Evolutionary conservation across 2,329 filamentous ascomycete species (phyloP).

Genomic region (Mycosphaerella sp.): DNA sequence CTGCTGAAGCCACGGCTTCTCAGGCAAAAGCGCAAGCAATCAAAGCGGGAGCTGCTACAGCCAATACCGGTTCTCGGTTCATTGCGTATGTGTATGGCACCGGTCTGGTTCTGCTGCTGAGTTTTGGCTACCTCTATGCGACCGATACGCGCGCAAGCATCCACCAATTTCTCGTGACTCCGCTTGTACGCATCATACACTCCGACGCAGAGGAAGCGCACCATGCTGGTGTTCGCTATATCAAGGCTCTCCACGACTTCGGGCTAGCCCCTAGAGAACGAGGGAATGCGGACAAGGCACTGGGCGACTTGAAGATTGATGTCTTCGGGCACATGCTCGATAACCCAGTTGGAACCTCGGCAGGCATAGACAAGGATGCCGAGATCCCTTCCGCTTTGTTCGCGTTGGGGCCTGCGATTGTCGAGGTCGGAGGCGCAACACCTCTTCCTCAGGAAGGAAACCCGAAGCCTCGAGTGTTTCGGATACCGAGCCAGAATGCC

Average conservation of each 20-base stretch:
- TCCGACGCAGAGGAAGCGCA: conserved; percentile 90
- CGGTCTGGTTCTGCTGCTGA: conserved; percentile 44
- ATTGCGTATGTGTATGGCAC: conserved; percentile 50
- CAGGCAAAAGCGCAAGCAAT: conserved; percentile 18
- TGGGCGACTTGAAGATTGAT: conserved; percentile 49
- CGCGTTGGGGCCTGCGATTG: conserved; percentile 73
- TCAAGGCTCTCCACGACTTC: conserved; percentile 67
- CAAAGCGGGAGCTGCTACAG: conserved; percentile 29
- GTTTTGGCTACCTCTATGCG: conserved; percentile 45
- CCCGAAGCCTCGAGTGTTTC: conserved; percentile 78
- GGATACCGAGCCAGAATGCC: conserved; percentile 73
- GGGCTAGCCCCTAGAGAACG: conserved; percentile 79
- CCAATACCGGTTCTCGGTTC: conserved; percentile 39
- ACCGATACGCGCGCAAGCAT: conserved; percentile 50
- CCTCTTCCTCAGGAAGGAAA: conserved; percentile 85
- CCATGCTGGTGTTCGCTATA: conserved; percentile 62
- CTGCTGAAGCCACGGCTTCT: neutral
- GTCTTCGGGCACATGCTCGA: conserved; percentile 71
- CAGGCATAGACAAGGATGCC: conserved; percentile 89
- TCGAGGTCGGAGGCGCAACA: conserved; percentile 89
- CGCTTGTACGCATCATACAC: conserved; percentile 57
- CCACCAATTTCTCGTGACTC: conserved; percentile 51
- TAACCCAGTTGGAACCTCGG: conserved; percentile 93
- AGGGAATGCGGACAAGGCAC: conserved; percentile 48
- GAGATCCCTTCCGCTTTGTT: conserved; percentile 82